Evolutionary conservation across 257 asterid species (phyloP), one percentile per base, ranked within the genome.

Genomic region (Nicotiana attenuata): DNA sequence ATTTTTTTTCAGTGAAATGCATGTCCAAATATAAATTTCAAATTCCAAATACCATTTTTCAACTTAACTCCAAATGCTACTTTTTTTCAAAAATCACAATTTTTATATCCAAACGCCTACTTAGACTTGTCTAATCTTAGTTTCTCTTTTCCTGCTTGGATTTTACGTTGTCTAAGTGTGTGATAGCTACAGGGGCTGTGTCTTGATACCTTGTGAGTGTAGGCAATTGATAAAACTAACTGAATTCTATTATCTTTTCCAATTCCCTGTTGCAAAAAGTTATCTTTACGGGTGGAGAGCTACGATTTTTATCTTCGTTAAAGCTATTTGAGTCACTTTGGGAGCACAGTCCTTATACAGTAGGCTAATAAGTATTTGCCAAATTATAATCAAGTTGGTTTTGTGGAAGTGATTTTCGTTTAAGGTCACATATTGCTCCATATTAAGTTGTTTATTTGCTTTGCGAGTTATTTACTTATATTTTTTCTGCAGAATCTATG

Each of bases 401-500:
- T 45, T 47, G 7, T 47, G 11, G 57, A 3, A 3, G 41, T 45
- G 24, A 50, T 47, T 47, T 73, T 47, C 59, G 15, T 50, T 73
- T 7, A 24, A 15, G 15, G 24, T 75, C 63, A 1, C 79, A 47
- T n/a, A 47, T 73, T 73, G 24, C 24, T 73, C 61, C 41, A 73
- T 22, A 6, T 45, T 22, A 45, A 22, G 7, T 45, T 22, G 7
- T 22, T 5, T 57, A 71, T 81, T 53, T 77, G 69, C 66, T 77
- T n/a, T 6, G 13, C 38, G 1, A 45, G 60, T 22, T 45, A 73
- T 73, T 47, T 47, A 7, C 41, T 59, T 16, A 63, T 65, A 50
- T 28, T 2, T 17, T 55, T 66, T 47, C 20, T 86, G 97, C 97
- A 93, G 98, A 87, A 87, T 82, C 85, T 92, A 10, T 93, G 97